Conservation (phyloP, 139 green algal genomes). For the Coelastrella sp. region DNA sequence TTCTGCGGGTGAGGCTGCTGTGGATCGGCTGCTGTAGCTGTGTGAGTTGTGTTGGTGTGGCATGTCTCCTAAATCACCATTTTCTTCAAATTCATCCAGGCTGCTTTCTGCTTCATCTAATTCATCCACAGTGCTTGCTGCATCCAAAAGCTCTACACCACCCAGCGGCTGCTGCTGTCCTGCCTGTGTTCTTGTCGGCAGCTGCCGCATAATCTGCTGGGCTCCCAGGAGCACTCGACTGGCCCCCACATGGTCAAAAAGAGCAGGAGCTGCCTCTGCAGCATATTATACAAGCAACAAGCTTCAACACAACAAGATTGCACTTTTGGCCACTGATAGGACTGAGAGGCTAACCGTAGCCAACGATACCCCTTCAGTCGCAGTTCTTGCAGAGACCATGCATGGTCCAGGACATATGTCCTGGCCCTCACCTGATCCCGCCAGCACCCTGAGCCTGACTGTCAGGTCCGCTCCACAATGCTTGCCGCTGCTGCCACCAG, state of each 20-base stretch:
- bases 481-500: neutral
- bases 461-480: conserved; percentile 47
- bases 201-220: conserved; percentile 45
- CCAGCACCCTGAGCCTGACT: conserved; percentile 54
- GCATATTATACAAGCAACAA: neutral
- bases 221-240: conserved; percentile 44
- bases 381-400: no score
- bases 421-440: conserved; percentile 16
- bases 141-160: conserved; percentile 1
- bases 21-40: neutral
- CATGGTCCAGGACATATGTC: neutral
- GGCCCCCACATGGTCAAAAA: conserved; percentile 45
- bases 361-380: no score
- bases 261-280: neutral
- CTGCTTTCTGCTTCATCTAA: conserved; percentile 35
- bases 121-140: conserved; percentile 11
- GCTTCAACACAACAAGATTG: no score
- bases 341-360: no score
- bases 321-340: no score
- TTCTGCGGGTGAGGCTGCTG: neutral
- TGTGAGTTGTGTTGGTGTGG: neutral
- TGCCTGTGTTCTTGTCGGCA: neutral
- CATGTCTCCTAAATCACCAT: neutral
- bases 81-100: neutral
- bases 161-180: neutral